Evolutionary conservation across 192 early-diverging fungal species (phyloP).

Genomic region (Mortierella antarctica): DNA sequence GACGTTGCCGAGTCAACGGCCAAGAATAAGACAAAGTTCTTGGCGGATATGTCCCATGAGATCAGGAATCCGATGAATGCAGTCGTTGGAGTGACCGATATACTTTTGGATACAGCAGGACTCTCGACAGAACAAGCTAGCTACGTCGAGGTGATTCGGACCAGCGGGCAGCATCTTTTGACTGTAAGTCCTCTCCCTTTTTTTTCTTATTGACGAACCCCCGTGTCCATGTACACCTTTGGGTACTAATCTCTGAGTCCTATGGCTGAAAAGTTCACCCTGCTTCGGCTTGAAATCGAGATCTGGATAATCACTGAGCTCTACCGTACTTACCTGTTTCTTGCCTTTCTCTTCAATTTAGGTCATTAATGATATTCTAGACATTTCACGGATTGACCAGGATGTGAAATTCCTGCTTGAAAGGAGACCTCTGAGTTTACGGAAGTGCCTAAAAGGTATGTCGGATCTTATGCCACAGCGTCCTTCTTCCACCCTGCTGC

Average conservation of each 20-base stretch:
- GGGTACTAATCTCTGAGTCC: too few relatives aligned
- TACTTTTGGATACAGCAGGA: conserved; percentile 57
- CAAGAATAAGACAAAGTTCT: conserved; percentile 65
- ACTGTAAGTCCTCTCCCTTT: conserved; percentile 51
- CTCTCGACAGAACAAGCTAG: conserved; percentile 61
- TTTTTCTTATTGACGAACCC: conserved; percentile 9
- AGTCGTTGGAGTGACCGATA: conserved; percentile 63
- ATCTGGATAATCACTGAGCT: too few relatives aligned
- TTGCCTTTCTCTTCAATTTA: conserved; percentile 17
- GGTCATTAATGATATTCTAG: conserved; percentile 68
- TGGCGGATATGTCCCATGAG: conserved; percentile 68
- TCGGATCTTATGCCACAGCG: background rate
- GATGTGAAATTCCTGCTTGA: conserved; percentile 65
- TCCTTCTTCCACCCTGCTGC: background rate
- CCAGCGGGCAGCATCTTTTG: conserved; percentile 67
- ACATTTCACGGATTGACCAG: conserved; percentile 66
- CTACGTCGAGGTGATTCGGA: conserved; percentile 65
- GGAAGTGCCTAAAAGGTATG: conserved; percentile 67
- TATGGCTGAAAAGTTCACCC: too few relatives aligned
- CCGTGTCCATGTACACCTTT: too few relatives aligned
- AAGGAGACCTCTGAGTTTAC: conserved; percentile 57
- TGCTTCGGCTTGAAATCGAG: too few relatives aligned
- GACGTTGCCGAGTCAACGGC: conserved; percentile 61
- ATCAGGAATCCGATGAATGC: conserved; percentile 71
- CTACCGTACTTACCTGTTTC: background rate